phyloP scores from a whole-genome alignment of 2,329 filamentous ascomycete species.

The Trichophyton benhamiae region DNA sequence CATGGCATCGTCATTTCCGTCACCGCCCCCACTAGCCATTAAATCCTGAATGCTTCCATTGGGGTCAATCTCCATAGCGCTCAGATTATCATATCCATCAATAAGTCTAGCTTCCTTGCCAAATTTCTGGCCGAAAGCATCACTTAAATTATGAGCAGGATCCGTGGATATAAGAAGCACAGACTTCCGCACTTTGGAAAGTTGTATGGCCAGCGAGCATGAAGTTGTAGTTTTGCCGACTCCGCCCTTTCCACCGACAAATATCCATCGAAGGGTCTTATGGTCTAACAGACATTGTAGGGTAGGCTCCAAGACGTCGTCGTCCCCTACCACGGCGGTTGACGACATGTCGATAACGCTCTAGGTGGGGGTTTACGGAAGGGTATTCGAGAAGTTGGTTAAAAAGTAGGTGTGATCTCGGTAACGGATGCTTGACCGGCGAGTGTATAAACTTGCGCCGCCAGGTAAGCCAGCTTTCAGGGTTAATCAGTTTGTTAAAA shows the following conservation, averaged over 20 bases:
- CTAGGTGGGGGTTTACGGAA: background rate
- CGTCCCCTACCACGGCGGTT: constrained; percentile 47
- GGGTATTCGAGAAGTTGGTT: background rate
- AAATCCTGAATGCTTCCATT: constrained; percentile 96
- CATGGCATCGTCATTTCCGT: constrained; percentile 51
- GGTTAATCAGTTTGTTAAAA: background rate
- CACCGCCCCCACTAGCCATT: constrained; percentile 60
- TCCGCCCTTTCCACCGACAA: constrained; percentile 95
- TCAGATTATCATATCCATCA: constrained; percentile 83
- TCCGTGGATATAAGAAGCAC: constrained; percentile 97
- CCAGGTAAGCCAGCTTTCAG: background rate
- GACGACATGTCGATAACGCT: constrained; percentile 26
- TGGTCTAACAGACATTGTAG: constrained; percentile 93
- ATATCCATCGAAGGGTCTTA: constrained; percentile 93
- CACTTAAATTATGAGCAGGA: constrained; percentile 92
- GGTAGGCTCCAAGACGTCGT: constrained; percentile 76
- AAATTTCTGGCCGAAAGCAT: constrained; percentile 98
- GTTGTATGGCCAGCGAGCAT: constrained; percentile 94
- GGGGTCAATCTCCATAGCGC: constrained; percentile 98
- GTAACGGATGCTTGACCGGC: background rate
- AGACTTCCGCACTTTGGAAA: constrained; percentile 85
- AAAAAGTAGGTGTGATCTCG: background rate
- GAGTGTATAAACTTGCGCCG: background rate
- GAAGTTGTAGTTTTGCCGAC: constrained; percentile 99
- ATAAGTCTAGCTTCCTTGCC: constrained; percentile 93